Percentiles rank a stretch among this genome's conserved stretches.
Conservation (phyloP, 768 basidiomycete genomes). For the Pisolithus microcarpus region DNA sequence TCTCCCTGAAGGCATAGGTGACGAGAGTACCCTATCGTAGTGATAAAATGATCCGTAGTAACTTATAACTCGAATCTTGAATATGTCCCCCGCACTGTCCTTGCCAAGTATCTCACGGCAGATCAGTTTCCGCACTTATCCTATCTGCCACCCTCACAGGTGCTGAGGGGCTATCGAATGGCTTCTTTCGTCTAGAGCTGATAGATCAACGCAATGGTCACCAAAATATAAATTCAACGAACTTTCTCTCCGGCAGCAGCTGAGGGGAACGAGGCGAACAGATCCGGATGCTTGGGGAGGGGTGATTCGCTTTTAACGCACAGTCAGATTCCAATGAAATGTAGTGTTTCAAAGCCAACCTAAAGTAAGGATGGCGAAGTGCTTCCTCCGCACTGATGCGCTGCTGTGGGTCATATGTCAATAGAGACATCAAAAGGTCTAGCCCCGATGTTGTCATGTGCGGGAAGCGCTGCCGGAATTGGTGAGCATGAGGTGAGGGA, state of each 20-base stretch:
- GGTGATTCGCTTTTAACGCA: slow-evolving; percentile 69
- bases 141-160: slow-evolving; percentile 67
- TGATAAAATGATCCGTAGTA: neutral
- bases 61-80: neutral
- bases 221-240: slow-evolving; percentile 19
- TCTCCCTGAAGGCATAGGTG: slow-evolving; percentile 16
- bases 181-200: slow-evolving; percentile 58
- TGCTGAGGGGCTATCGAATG: slow-evolving; percentile 74
- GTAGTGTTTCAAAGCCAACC: slow-evolving; percentile 34
- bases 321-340: neutral
- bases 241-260: slow-evolving; percentile 97
- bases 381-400: slow-evolving; percentile 90
- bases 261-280: slow-evolving; percentile 94
- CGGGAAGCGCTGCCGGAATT: slow-evolving; percentile 80
- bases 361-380: slow-evolving; percentile 85
- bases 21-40: slow-evolving; percentile 6
- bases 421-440: slow-evolving; percentile 71
- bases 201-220: slow-evolving; percentile 4
- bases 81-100: neutral
- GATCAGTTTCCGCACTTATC: slow-evolving; percentile 57
- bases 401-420: slow-evolving; percentile 84
- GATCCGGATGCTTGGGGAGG: slow-evolving; percentile 89
- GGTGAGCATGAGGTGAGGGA: slow-evolving; percentile 65
- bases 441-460: slow-evolving; percentile 79
- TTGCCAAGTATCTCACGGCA: slow-evolving; percentile 16